Conservation (phyloP, 257 asterid genomes). For the Lycium barbarum region DNA sequence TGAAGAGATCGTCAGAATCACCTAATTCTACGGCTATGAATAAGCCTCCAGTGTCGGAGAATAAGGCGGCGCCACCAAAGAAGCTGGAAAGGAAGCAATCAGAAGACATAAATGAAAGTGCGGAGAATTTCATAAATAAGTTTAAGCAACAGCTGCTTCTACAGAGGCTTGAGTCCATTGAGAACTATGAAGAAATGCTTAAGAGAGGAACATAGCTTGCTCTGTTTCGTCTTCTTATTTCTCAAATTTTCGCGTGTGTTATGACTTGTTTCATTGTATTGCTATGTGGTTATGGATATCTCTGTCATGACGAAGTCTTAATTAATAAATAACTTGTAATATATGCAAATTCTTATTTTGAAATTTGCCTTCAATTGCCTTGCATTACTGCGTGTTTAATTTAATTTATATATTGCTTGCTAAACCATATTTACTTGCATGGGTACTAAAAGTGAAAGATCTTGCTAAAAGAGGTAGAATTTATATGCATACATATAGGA, state of each 20-base stretch:
- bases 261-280: background rate
- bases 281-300: background rate
- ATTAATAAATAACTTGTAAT: slow-evolving; percentile 20
- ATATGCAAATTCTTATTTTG: background rate
- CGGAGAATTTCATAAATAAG: slow-evolving; percentile 74
- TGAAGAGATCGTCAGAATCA: background rate
- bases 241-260: background rate
- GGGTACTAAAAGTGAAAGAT: background rate
- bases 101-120: slow-evolving; percentile 68
- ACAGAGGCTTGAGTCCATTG: slow-evolving; percentile 82
- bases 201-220: slow-evolving; percentile 53
- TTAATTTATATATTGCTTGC: background rate
- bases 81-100: slow-evolving; percentile 49
- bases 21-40: background rate
- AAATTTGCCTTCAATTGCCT: background rate
- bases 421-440: background rate
- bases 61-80: slow-evolving; percentile 39
- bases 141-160: slow-evolving; percentile 67
- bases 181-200: slow-evolving; percentile 77
- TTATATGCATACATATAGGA: background rate
- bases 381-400: background rate
- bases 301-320: background rate
- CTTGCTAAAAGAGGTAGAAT: background rate
- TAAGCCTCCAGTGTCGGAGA: slow-evolving; percentile 2
- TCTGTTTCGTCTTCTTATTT: background rate